Evolutionary conservation across 225 moss, liverwort and hornwort genomes (phyloP), one percentile per base, ranked within the genome.

Genomic region (Marchantia paleacea): DNA sequence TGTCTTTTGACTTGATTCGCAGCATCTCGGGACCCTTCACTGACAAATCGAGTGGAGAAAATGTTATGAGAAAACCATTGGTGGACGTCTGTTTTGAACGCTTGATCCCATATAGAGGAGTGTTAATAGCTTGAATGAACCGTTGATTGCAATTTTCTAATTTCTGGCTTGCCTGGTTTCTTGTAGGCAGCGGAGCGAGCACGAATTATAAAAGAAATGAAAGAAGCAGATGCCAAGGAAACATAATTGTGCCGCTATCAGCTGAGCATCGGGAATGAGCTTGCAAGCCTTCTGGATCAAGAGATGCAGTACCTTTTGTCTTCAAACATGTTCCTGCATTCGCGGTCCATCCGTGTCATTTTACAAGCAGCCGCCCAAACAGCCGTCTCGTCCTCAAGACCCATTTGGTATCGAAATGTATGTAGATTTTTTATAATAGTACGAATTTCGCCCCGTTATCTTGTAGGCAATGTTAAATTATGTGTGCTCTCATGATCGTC

Each of bases 111-210:
- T 19, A 9, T 19, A 57, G 2, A 12, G 13, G 57, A 12, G 13
- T 57, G 13, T 13, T 57, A 1, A 12, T 13, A 19, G 19, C 19
- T 57, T 19, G 19, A 19, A 3, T 1, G 57, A 12, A 57, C 6
- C 19, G 3, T 13, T 57, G 14, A 3, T 68, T 29, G 16, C 5
- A 58, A 55, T 52, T 1, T 13, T 20, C 29, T 72, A 22, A 72
- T 22, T 50, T 49, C 10, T 12, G 12, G 52, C 29, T 53, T 74
- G 53, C 11, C 13, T 14, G 20, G 52, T 48, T 52, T 70, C 29
- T 57, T 84, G 57, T 76, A 87, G 90, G 87, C 89, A 26, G 91
- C 89, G 47, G 91, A 89, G 76, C 85, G 91, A 16, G 87, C 85
- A 7, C 80, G 89, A 31, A 61, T 91, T 7, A 84, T 84, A 6